Percentiles rank a stretch among this genome's conserved stretches.
Conservation (phyloP, 192 early-diverging fungal genomes). For the Backusella tarrabulga region DNA sequence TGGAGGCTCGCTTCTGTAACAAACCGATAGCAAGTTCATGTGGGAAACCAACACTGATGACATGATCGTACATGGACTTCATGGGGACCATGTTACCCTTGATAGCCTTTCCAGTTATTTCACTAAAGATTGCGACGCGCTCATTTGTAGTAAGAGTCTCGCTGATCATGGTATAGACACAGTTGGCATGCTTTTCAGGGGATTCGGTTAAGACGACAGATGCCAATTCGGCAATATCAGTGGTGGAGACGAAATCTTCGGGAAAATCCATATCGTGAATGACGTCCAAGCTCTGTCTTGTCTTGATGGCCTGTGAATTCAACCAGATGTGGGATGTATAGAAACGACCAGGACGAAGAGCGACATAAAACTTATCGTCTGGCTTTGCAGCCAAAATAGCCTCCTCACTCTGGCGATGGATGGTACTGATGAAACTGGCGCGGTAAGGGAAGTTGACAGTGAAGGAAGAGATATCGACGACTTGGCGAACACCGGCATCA, state of each 20-base stretch:
- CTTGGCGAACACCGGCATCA: conserved; percentile 23
- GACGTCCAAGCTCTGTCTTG: too few species aligned
- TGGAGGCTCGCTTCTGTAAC: too few species aligned
- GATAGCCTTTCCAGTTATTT: background rate
- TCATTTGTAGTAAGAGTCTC: background rate
- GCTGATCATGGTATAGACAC: too few species aligned
- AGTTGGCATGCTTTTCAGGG: too few species aligned
- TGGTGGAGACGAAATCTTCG: too few species aligned
- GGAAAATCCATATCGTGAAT: too few species aligned
- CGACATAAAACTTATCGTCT: conserved; percentile 8
- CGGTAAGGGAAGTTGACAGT: conserved; percentile 1
- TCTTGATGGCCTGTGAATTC: too few species aligned
- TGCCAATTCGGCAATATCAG: too few species aligned
- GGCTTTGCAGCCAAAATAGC: background rate
- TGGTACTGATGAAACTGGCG: background rate
- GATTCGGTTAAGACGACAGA: too few species aligned
- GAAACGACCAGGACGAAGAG: conserved; percentile 18
- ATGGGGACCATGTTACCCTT: background rate
- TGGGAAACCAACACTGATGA: background rate
- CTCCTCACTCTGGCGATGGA: background rate
- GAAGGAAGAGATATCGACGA: conserved; percentile 21
- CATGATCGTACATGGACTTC: background rate
- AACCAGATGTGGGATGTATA: too few species aligned
- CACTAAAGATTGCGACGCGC: background rate
- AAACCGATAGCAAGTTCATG: background rate